Base-by-base conservation (phyloP, 2,329 filamentous ascomycete species). In the Pleurostoma richardsiae region DNA sequence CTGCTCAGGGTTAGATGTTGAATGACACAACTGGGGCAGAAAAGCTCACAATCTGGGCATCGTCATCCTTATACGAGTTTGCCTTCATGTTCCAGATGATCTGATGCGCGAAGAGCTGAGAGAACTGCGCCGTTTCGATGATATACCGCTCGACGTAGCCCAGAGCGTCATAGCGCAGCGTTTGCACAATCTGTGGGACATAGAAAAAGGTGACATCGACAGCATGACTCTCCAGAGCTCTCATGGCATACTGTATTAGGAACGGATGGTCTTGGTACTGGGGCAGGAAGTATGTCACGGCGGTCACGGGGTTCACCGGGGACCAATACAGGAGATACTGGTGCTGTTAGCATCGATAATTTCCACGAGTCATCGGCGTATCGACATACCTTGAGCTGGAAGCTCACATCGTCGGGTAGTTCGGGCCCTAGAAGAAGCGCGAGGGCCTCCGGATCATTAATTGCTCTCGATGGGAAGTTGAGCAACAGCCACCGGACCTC, bases 11-110 rank as follows among this genome's bases (percentile, higher is more conserved):
- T 63, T 41, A 60, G 58, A 48, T 47, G 31, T 39, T 28, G 8
- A 30, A 3, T 19, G 11, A n/a, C 4, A 26, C 26, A 28, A 30
- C 47, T 10, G 40, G 43, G 40, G 30, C 8, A 30, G 29, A 11
- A 30, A 4, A 29, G 33, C 38, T 52, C 72, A 88, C 85, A 52
- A 95, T 80, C 57, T 86, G 82, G 10, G 86, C 91, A 55, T 96
- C 90, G 58, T 99, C 92, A 54, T 99, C 95, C 65, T 96, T 99
- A 76, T 88, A 99, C 1, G 91, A 88, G 65, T 99, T 99, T 30
- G 94, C 94, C 65, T 97, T 99, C 86, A 99, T 99, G 64, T 99
- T 99, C 94, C 95, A 99, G 62, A 99, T 99, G 55, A 99, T 97
- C 60, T 99, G 94, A 65, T 99, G 95, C 3, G 95, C 92, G 66